Conservation (phyloP, 2,329 filamentous ascomycete species). For the Claviceps quebecensis region DNA sequence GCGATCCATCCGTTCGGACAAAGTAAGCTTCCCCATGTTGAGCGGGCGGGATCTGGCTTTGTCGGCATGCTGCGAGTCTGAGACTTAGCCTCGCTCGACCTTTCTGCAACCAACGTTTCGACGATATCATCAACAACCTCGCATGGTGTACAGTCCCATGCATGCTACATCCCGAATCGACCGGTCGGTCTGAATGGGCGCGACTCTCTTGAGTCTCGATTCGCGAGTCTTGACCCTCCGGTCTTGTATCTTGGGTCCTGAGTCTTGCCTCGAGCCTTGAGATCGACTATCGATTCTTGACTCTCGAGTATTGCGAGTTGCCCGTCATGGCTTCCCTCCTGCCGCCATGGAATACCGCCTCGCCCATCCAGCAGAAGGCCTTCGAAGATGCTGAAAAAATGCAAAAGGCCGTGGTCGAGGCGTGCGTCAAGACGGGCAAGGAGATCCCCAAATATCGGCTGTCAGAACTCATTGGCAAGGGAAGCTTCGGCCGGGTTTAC, state of each 20-base stretch:
- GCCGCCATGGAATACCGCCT: slow-evolving; percentile 26
- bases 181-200: neutral
- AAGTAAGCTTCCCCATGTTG: neutral
- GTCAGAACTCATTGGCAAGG: slow-evolving; percentile 60
- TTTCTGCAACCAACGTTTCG: neutral
- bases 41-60: neutral
- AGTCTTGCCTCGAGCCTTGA: neutral
- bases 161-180: neutral
- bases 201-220: too few species aligned
- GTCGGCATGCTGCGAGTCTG: neutral
- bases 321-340: slow-evolving; percentile 28
- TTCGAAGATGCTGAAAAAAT: slow-evolving; percentile 58
- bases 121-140: neutral
- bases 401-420: slow-evolving; percentile 49
- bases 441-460: slow-evolving; percentile 53
- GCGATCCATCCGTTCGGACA: neutral
- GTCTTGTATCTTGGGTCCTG: neutral
- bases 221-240: too few species aligned
- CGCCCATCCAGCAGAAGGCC: slow-evolving; percentile 42
- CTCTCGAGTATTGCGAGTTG: neutral
- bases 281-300: neutral
- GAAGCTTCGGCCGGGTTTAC: slow-evolving; percentile 61
- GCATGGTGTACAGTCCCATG: neutral
- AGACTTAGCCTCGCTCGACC: neutral
- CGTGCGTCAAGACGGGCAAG: slow-evolving; percentile 44